phyloP scores from a whole-genome alignment of 495 filamentous ascomycete genomes.

The Daldinia grandis region DNA sequence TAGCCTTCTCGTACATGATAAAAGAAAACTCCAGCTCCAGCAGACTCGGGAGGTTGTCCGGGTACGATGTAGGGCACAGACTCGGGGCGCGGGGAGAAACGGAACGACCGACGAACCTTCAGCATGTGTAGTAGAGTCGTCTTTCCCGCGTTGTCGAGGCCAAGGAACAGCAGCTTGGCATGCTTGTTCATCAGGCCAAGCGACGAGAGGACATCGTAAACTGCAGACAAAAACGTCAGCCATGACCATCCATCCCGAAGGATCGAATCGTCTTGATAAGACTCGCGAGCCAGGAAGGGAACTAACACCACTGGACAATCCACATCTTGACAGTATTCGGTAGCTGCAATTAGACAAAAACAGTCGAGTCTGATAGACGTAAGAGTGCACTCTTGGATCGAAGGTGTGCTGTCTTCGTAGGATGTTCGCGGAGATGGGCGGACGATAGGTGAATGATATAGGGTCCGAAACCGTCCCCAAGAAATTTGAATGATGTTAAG shows the following conservation, averaged over 20 bases:
- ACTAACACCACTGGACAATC: constrained; percentile 95
- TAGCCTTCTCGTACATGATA: constrained; percentile 16
- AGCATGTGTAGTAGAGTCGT: constrained; percentile 92
- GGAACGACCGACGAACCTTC: constrained; percentile 69
- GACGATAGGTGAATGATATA: constrained; percentile 29
- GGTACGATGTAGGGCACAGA: not conserved
- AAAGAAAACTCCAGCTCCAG: not conserved
- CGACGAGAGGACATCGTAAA: constrained; percentile 90
- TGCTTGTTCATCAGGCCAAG: constrained; percentile 97
- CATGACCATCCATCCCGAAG: not conserved
- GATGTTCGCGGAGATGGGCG: constrained; percentile 23
- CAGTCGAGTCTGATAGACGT: constrained; percentile 33
- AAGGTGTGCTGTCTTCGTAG: constrained; percentile 11
- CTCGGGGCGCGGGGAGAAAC: constrained; percentile 5
- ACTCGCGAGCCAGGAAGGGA: constrained; percentile 5
- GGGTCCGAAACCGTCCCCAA: constrained; percentile 28
- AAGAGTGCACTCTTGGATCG: constrained; percentile 3
- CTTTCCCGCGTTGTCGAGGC: constrained; percentile 97
- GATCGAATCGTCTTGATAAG: constrained; percentile 6
- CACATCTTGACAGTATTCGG: constrained; percentile 71
- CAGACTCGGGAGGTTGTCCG: not conserved
- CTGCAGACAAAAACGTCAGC: constrained; percentile 58
- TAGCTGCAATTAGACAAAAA: constrained; percentile 6
- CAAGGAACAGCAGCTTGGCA: constrained; percentile 91
- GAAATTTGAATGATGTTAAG: constrained; percentile 36